Conservation (phyloP, 2,329 filamentous ascomycete genomes). For the Hypoxylon sp. region DNA sequence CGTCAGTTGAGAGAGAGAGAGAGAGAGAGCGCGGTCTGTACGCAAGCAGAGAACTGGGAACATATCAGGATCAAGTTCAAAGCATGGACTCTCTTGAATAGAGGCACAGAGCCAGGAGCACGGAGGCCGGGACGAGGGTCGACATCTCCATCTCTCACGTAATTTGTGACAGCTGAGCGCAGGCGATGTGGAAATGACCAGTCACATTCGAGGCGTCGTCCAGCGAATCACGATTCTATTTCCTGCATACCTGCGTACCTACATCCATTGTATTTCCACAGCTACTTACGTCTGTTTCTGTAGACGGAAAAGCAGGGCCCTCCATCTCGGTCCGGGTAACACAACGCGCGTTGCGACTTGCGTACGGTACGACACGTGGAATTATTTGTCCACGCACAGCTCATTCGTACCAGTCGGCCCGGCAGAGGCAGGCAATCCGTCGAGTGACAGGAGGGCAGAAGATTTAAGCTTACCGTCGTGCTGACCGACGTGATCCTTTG, state of each 20-base stretch:
- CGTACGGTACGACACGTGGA: constrained; percentile 32
- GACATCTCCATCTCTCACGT: constrained; percentile 26
- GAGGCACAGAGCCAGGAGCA: no score
- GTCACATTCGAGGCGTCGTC: constrained; percentile 27
- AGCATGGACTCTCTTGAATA: no score
- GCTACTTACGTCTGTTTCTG: no score
- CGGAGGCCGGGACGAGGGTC: no score
- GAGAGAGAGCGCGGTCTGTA: neutral
- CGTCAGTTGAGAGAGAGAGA: neutral
- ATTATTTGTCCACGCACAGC: constrained; percentile 31
- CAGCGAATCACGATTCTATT: neutral
- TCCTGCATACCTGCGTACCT: no score
- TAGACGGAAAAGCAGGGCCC: no score
- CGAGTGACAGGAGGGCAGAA: constrained; percentile 24
- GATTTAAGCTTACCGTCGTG: constrained; percentile 37
- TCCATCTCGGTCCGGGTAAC: constrained; percentile 23
- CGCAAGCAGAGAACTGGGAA: constrained; percentile 2
- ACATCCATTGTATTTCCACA: no score
- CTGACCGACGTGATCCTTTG: constrained; percentile 25
- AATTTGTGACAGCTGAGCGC: constrained; percentile 14
- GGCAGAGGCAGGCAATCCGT: constrained; percentile 22
- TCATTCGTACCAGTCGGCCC: constrained; percentile 33
- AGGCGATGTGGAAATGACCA: constrained; percentile 16
- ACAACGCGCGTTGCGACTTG: constrained; percentile 22
- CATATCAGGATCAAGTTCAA: no score